Base-by-base conservation (phyloP, 306 rosid genomes). In the Prunus persica region DNA sequence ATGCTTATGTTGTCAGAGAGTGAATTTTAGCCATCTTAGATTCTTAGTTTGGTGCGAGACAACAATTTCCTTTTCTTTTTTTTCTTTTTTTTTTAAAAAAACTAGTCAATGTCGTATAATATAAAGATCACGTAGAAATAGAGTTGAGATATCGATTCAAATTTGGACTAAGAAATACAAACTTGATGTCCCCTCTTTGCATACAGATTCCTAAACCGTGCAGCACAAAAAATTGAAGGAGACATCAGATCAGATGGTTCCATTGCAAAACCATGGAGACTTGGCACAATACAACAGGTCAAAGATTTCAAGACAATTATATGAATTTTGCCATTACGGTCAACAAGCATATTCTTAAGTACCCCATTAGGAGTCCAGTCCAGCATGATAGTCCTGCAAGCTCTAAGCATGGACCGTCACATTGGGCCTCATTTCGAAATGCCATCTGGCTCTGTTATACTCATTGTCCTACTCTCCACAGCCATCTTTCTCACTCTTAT, bases 241-340 rank as follows among this genome's bases (percentile, higher is more conserved):
- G 93, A 92, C 77, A 57, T 85, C 9, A 11, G 38, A 58, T 22
- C 34, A 30, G 84, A 82, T 73, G 89, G 88, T 0, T 55, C 83
- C 54, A 70, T 82, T 38, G 79, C 82, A 62, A 92, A 84, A 76
- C 83, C 79, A 47, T 92, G 97, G 93, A 84, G 72, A 16, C 58
- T 87, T 16, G 82, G 93, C 87, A 84, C 83, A n/a, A 49, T 87
- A 14, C 78, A 88, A 73, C 89, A 92, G 74, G 91, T 88, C 11
- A 89, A 90, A 76, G 88, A 87, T 65, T 74, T 90, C 12, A 92
- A 89, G 69, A 68, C 79, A 0, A 6, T 87, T 1, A 25, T 88
- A 8, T 85, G 85, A 67, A 84, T 89, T 16, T 8, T 84, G 8
- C 90, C 91, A 58, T 38, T 88, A 3, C 88, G 89, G 96, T 79